phyloP scores from a whole-genome alignment of 1,284 basidiomycete genomes.

The Thelephora terrestris region DNA sequence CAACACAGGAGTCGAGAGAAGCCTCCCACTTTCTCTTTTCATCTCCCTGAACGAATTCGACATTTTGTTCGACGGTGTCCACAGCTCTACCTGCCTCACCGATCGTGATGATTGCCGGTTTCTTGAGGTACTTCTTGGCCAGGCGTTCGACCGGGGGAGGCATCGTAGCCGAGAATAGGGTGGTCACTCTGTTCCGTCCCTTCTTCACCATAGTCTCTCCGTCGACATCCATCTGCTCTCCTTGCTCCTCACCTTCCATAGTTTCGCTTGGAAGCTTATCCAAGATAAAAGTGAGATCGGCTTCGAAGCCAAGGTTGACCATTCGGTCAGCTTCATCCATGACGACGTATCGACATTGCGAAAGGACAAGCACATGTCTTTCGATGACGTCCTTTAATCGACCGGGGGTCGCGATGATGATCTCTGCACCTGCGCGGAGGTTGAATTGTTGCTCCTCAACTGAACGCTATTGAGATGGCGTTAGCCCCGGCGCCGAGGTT shows the following conservation, averaged over 20 bases:
- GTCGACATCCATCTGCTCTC: slow-evolving; percentile 56
- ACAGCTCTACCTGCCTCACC: slow-evolving; percentile 97
- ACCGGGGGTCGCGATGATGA: slow-evolving; percentile 97
- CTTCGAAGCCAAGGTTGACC: slow-evolving; percentile 97
- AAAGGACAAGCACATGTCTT: slow-evolving; percentile 88
- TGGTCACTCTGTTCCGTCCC: slow-evolving; percentile 78
- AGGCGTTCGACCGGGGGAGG: slow-evolving; percentile 91
- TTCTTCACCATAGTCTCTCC: slow-evolving; percentile 56
- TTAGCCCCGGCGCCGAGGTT: slow-evolving; percentile 1
- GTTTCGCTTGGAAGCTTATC: slow-evolving; percentile 84
- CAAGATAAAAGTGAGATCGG: slow-evolving; percentile 89
- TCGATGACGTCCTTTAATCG: slow-evolving; percentile 97
- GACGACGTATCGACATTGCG: slow-evolving; percentile 95
- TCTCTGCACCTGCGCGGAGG: slow-evolving; percentile 91
- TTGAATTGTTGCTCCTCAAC: slow-evolving; percentile 98
- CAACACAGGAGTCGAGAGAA: slow-evolving; percentile 1
- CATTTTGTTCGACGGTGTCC: slow-evolving; percentile 93
- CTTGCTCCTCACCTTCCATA: slow-evolving; percentile 74
- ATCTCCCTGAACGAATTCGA: slow-evolving; percentile 88
- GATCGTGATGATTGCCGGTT: slow-evolving; percentile 93
- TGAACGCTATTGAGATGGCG: slow-evolving; percentile 42
- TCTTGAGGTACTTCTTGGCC: slow-evolving; percentile 87
- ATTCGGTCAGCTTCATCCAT: slow-evolving; percentile 99
- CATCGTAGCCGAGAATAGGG: slow-evolving; percentile 98
- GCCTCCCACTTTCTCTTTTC: slow-evolving; percentile 84